phyloP scores from a whole-genome alignment of 768 basidiomycete species.

The Suillus spraguei region DNA sequence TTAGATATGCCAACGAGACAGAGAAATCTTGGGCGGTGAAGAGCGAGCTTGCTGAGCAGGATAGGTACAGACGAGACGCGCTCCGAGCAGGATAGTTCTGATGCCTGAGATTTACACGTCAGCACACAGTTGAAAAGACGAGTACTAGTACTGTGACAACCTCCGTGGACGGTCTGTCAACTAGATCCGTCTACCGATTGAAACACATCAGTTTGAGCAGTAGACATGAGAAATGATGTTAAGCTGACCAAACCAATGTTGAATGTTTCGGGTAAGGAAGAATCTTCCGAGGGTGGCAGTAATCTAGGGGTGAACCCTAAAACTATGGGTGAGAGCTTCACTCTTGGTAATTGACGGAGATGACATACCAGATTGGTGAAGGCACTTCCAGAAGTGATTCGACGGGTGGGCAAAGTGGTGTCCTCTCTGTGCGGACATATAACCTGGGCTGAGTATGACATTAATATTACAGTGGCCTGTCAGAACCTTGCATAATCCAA shows the following conservation, averaged over 20 bases:
- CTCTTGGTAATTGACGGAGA: neutral
- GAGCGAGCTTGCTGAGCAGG: conserved; percentile 60
- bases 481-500: neutral
- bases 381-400: conserved; percentile 82
- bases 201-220: neutral
- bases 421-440: conserved; percentile 65
- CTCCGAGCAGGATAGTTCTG: conserved; percentile 56
- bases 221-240: neutral
- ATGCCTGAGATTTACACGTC: conserved; percentile 41
- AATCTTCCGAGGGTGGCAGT: conserved; percentile 60
- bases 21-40: conserved; percentile 61
- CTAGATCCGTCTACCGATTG: conserved; percentile 67
- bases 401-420: conserved; percentile 81
- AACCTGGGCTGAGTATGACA: conserved; percentile 55
- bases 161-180: conserved; percentile 67
- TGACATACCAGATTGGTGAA: conserved; percentile 60
- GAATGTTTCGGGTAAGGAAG: conserved; percentile 56
- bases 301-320: conserved; percentile 60
- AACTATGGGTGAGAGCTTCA: neutral
- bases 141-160: conserved; percentile 31
- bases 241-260: conserved; percentile 66
- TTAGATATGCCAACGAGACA: conserved; percentile 83
- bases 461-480: neutral
- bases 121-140: neutral
- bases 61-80: conserved; percentile 54